A percentile compares a stretch with the other conserved stretches of the same genome.
phyloP scores from a whole-genome alignment of 768 basidiomycete species.

The Collybiopsis confluens region DNA sequence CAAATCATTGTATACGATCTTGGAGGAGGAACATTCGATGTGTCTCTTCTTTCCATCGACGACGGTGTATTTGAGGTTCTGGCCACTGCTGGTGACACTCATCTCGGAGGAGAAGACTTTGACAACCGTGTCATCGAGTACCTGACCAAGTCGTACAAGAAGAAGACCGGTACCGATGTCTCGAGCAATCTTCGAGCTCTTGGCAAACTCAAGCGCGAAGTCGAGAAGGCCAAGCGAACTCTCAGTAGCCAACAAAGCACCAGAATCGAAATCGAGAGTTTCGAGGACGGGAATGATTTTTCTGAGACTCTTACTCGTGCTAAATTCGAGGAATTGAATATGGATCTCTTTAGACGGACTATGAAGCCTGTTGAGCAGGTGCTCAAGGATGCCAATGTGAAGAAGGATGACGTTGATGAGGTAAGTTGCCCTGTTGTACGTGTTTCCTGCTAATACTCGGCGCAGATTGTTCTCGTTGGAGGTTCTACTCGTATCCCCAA shows the following conservation, averaged over 20 bases:
- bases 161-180: conserved; percentile 86
- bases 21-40: conserved; percentile 98
- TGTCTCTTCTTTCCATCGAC: conserved; percentile 91
- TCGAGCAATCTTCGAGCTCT: conserved; percentile 75
- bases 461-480: conserved; percentile 82
- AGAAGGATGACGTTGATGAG: conserved; percentile 96
- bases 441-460: not conserved
- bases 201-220: conserved; percentile 90
- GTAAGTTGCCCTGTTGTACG: conserved; percentile 29
- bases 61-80: conserved; percentile 90
- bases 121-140: conserved; percentile 91
- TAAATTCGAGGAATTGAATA: conserved; percentile 98
- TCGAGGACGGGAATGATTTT: conserved; percentile 96
- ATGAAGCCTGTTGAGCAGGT: conserved; percentile 99
- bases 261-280: conserved; percentile 91
- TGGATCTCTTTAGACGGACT: conserved; percentile 98
- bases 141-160: conserved; percentile 87
- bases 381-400: conserved; percentile 94
- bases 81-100: conserved; percentile 91
- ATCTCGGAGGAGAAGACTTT: conserved; percentile 95
- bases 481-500: conserved; percentile 99
- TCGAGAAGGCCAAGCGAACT: conserved; percentile 94
- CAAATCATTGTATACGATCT: conserved; percentile 98
- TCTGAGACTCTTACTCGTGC: conserved; percentile 95
- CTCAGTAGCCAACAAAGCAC: conserved; percentile 86